These are phyloP conservation scores for Fremontodendron californicum DNA, from an alignment of 345 rosid genomes.

Conservation along the genomic window DNA sequence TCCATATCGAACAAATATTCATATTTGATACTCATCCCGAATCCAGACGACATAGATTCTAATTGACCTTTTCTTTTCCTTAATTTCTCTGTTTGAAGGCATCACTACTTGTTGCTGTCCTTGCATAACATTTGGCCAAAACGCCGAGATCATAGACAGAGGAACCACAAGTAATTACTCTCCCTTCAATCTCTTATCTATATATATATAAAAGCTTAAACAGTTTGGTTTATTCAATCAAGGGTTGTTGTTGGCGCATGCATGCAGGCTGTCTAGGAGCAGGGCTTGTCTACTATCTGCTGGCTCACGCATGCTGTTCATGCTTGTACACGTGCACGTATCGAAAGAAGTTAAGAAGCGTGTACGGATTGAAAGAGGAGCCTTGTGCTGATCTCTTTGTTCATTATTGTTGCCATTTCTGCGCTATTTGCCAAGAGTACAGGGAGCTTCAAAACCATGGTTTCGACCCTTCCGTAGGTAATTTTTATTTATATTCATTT, in stretches of 20 bases:
- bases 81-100: slow-evolving; percentile 5
- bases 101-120: slow-evolving; percentile 13
- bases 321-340: slow-evolving; percentile 1
- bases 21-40: too few relatives aligned
- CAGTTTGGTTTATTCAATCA: too few relatives aligned
- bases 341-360: not conserved
- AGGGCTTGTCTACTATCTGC: not conserved
- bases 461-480: slow-evolving; percentile 2
- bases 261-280: not conserved
- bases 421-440: slow-evolving; percentile 2
- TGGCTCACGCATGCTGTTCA: not conserved
- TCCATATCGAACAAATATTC: too few relatives aligned
- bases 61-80: too few relatives aligned
- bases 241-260: too few relatives aligned
- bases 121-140: slow-evolving; percentile 26
- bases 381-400: not conserved
- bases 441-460: not conserved
- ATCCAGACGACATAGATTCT: too few relatives aligned
- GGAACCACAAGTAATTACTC: slow-evolving; percentile 14
- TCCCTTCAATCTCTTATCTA: too few relatives aligned
- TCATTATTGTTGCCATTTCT: not conserved
- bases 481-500: too few relatives aligned
- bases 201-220: too few relatives aligned
- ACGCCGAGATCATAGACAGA: slow-evolving; percentile 20
- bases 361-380: not conserved